These are phyloP conservation scores for Rhodocollybia butyracea DNA, from an alignment of 768 basidiomycete genomes.

Conservation along the genomic window DNA sequence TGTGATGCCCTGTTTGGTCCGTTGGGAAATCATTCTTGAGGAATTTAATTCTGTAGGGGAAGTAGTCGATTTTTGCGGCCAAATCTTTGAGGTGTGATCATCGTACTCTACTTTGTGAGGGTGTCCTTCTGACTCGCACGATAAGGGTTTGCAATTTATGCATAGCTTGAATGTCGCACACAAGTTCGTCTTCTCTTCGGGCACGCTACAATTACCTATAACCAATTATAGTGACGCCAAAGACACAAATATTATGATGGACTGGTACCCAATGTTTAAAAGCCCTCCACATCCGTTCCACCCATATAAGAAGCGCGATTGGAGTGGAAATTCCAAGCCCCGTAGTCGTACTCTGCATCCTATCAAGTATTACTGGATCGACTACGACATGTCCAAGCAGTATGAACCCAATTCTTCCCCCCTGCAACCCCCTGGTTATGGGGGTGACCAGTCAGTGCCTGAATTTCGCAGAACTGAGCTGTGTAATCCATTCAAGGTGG, in stretches of 20 bases:
- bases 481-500: slow-evolving; percentile 38
- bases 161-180: slow-evolving; percentile 24
- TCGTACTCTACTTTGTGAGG: background rate
- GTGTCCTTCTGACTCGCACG: background rate
- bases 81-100: slow-evolving; percentile 22
- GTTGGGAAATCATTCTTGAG: slow-evolving; percentile 1
- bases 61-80: slow-evolving; percentile 20
- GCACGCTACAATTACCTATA: background rate
- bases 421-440: slow-evolving; percentile 24
- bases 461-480: slow-evolving; percentile 26
- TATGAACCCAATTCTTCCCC: slow-evolving; percentile 25
- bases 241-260: too few relatives aligned
- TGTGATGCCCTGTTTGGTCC: slow-evolving; percentile 8
- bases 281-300: background rate
- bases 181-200: slow-evolving; percentile 14
- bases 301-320: background rate
- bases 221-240: too few relatives aligned
- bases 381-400: slow-evolving; percentile 31
- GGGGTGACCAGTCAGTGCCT: slow-evolving; percentile 40
- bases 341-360: too few relatives aligned
- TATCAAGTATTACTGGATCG: slow-evolving; percentile 38
- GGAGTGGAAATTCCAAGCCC: background rate
- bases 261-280: background rate
- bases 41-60: slow-evolving; percentile 23
- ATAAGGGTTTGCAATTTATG: slow-evolving; percentile 24